Conservation (phyloP, 768 basidiomycete genomes). For the Mycena maculata region DNA sequence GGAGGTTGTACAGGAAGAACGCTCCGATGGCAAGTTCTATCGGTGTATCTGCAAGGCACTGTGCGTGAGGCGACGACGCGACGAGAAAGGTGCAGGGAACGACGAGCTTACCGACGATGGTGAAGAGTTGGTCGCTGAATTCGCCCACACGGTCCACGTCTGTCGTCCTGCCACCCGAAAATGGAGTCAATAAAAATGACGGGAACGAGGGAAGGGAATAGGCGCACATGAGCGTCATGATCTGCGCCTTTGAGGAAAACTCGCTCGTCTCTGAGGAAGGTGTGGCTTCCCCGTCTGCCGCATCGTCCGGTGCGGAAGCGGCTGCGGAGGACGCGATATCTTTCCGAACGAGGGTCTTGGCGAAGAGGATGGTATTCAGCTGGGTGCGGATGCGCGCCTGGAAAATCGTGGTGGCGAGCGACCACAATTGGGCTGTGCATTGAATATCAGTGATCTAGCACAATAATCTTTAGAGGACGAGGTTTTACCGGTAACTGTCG, state of each 20-base stretch:
- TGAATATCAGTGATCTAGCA: not conserved
- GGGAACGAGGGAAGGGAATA: not conserved
- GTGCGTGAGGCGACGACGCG: not conserved
- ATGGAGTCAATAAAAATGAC: not conserved
- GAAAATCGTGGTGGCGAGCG: slow-evolving; percentile 61
- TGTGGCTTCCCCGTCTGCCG: slow-evolving; percentile 11
- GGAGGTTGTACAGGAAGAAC: slow-evolving; percentile 79
- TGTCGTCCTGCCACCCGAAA: slow-evolving; percentile 65
- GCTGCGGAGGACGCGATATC: slow-evolving; percentile 64
- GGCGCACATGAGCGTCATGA: slow-evolving; percentile 84
- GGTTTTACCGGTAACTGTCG: slow-evolving; percentile 89
- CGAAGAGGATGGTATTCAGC: slow-evolving; percentile 73
- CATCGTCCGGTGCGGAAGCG: not conserved
- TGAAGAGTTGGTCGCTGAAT: slow-evolving; percentile 79
- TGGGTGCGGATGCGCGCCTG: slow-evolving; percentile 70
- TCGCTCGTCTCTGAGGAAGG: slow-evolving; percentile 56
- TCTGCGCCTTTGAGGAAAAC: slow-evolving; percentile 76
- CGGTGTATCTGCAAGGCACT: slow-evolving; percentile 71
- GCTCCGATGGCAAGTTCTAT: slow-evolving; percentile 83
- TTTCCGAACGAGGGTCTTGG: slow-evolving; percentile 76
- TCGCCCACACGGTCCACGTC: slow-evolving; percentile 92
- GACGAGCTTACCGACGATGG: slow-evolving; percentile 65
- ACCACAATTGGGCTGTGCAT: slow-evolving; percentile 46
- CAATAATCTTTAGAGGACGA: slow-evolving; percentile 58
- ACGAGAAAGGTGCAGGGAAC: not conserved